Base-by-base conservation (phyloP, 768 basidiomycete genomes). In the Suillus subluteus region DNA sequence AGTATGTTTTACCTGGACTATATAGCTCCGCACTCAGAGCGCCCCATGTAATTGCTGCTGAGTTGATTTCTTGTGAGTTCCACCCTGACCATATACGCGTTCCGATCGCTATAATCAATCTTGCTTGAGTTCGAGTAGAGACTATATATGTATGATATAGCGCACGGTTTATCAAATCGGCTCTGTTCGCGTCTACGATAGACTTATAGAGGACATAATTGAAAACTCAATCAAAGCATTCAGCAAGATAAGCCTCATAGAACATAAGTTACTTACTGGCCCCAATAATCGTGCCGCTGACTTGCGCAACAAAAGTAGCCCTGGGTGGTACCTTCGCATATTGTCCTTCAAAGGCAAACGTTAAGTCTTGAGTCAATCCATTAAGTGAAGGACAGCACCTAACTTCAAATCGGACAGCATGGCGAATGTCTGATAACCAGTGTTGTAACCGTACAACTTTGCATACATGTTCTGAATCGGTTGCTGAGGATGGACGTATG, bases 21-120 rank as follows among this genome's bases (percentile, higher is more conserved):
- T 80, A 88, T 18, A 89, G 82, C 62, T 87, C 83, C 61, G 80
- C 79, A 54, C 85, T 83, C 5, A 86, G 75, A 3, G 85, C 85
- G 37, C 86, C 86, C 82, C 85, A 84, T 0, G 86, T 85, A 21
- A 87, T 80, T 5, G 86, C 83, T 6, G 83, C 82, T 26, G 84
- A 84, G 73, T 87, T 87, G 72, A 83, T 81, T 54, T 79, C 74
- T 68, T 87, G 85, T 56, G 85, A 77, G 65, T 83, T 79, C 85
- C 85, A 86, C 11, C 68, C 68, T 13, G 68, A 68, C 68, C 68
- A 69, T 23, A 69, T 58, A 43, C 68, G 68, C 11, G 68, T 69
- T n/a, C 68, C 68, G 18, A 69, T 64, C 4, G 68, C 68, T 69
- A 41, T 32, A 64, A 15, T 58, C 55, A 46, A 67, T 66, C 30